These are phyloP conservation scores for Talaromyces nanjingensis DNA, from an alignment of 495 filamentous ascomycete genomes.

Conservation along the genomic window DNA sequence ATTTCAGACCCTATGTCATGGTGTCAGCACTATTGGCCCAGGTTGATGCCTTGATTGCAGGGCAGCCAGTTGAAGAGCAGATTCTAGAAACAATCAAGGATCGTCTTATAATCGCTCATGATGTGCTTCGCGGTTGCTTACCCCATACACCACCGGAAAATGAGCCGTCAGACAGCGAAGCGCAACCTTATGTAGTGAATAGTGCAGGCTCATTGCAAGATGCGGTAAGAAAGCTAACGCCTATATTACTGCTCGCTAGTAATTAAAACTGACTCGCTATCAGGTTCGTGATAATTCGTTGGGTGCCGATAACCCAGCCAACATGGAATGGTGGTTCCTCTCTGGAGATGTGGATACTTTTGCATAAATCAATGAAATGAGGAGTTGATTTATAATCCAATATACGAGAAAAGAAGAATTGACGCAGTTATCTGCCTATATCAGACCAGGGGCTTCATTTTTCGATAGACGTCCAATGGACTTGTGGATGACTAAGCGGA, in stretches of 20 bases:
- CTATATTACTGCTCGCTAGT: not conserved
- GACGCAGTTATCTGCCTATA: not conserved
- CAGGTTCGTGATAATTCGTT: not conserved
- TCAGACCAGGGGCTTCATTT: not conserved
- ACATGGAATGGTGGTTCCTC: constrained; percentile 2
- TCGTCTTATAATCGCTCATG: not conserved
- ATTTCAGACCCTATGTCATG: constrained; percentile 2
- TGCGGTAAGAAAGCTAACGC: not conserved
- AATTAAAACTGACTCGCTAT: not conserved
- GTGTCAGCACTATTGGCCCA: not conserved
- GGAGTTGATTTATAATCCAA: not conserved
- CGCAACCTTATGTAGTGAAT: not conserved
- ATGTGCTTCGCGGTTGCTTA: not conserved
- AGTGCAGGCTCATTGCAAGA: not conserved
- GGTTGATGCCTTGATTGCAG: not conserved
- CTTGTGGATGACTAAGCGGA: not conserved
- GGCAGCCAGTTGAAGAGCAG: not conserved
- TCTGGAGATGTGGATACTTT: not conserved
- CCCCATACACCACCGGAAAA: not conserved
- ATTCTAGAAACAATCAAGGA: not conserved
- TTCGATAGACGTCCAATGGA: not conserved
- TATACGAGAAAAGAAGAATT: not conserved
- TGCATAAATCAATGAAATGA: not conserved
- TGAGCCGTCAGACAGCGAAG: not conserved
- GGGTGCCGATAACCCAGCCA: not conserved